Conservation (phyloP, 1,284 basidiomycete species). For the Hypsizygus ulmarius region DNA sequence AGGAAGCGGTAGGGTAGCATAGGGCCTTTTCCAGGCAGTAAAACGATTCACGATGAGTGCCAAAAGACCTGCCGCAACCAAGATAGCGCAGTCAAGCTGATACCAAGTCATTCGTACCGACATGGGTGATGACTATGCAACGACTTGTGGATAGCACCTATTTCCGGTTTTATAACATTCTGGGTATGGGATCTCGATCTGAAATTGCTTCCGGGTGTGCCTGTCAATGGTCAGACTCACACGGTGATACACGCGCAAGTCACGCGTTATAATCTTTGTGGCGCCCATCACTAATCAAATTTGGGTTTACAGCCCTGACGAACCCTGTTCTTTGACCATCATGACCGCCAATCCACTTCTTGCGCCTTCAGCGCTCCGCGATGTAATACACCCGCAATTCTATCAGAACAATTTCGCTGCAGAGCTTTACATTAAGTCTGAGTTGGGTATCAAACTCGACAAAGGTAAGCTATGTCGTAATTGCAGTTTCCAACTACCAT, state of each 20-base stretch:
- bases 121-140: neutral
- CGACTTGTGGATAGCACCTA: conserved; percentile 1
- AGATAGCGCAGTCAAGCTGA: neutral
- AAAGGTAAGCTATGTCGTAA: conserved; percentile 56
- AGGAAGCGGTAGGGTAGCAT: conserved; percentile 34
- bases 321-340: conserved; percentile 23
- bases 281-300: neutral
- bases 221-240: too few relatives aligned
- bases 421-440: conserved; percentile 82
- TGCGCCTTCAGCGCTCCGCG: conserved; percentile 63
- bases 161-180: neutral
- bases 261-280: conserved; percentile 2
- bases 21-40: conserved; percentile 19
- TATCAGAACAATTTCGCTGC: conserved; percentile 90
- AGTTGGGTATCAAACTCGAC: conserved; percentile 88
- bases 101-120: neutral
- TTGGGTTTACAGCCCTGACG: neutral
- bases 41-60: neutral
- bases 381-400: conserved; percentile 85
- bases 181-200: neutral
- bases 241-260: neutral
- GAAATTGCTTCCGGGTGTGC: neutral
- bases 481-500: conserved; percentile 8
- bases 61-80: neutral
- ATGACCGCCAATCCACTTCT: conserved; percentile 54